Percentiles rank a stretch among this genome's conserved stretches.
Conservation (phyloP, 192 early-diverging fungal species). For the Linnemannia schmuckeri region DNA sequence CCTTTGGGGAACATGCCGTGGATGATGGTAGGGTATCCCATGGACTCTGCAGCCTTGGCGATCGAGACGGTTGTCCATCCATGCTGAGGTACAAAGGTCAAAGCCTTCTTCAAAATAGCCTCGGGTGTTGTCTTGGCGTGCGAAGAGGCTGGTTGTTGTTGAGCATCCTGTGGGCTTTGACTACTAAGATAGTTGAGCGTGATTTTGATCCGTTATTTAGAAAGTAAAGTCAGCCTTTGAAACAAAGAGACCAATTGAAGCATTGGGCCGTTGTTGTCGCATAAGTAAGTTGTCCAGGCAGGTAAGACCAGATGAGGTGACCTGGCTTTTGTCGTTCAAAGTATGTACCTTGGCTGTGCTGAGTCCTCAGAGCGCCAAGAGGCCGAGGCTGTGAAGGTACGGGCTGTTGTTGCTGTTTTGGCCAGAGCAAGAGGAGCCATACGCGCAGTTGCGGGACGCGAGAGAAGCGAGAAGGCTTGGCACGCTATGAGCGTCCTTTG, state of each 20-base stretch:
- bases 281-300: neutral
- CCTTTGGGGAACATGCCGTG: conserved; percentile 79
- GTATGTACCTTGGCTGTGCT: neutral
- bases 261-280: neutral
- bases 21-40: conserved; percentile 79
- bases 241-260: neutral
- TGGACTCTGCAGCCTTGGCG: conserved; percentile 68
- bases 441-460: neutral
- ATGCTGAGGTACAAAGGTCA: conserved; percentile 74
- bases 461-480: conserved; percentile 2
- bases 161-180: neutral
- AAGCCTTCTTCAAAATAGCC: conserved; percentile 72
- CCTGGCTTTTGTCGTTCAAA: neutral
- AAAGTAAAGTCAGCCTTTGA: neutral
- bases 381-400: conserved; percentile 22
- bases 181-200: neutral
- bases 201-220: neutral
- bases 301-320: neutral
- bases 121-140: conserved; percentile 34
- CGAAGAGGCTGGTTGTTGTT: neutral
- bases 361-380: conserved; percentile 17
- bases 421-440: neutral
- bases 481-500: neutral
- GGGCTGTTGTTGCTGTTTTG: conserved; percentile 4
- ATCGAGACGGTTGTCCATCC: conserved; percentile 86